These are phyloP conservation scores for Trichoderma oligosporum DNA, from an alignment of 2,329 filamentous ascomycete genomes.

Conservation along the genomic window DNA sequence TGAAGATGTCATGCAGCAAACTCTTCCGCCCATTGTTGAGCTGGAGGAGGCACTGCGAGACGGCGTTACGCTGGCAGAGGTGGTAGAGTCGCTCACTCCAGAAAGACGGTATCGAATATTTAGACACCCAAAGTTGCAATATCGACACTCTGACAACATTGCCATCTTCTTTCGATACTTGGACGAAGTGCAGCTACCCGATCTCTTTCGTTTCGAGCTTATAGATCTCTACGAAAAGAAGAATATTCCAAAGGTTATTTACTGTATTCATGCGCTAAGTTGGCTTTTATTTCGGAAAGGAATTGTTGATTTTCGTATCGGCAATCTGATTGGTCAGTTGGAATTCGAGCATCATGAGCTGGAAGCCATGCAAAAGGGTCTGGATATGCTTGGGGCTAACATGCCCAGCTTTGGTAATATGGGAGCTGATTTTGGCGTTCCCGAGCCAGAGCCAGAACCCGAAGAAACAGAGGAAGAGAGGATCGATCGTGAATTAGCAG, in stretches of 20 bases:
- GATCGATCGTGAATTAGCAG: conserved; percentile 73
- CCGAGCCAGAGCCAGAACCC: conserved; percentile 60
- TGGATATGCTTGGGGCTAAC: conserved; percentile 89
- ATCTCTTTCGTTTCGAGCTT: conserved; percentile 93
- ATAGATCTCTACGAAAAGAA: conserved; percentile 99
- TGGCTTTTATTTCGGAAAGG: conserved; percentile 97
- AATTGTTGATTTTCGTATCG: conserved; percentile 91
- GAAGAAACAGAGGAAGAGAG: conserved; percentile 89
- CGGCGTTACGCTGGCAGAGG: conserved; percentile 89
- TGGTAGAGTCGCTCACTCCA: conserved; percentile 84
- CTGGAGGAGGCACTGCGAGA: conserved; percentile 89
- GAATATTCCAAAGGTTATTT: conserved; percentile 98
- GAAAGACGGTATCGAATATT: conserved; percentile 78
- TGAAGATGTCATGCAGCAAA: conserved; percentile 78
- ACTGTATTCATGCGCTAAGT: conserved; percentile 94
- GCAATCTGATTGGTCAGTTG: conserved; percentile 91
- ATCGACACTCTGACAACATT: conserved; percentile 95
- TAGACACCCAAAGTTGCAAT: conserved; percentile 78
- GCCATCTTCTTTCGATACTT: conserved; percentile 93
- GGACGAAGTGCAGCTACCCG: conserved; percentile 85
- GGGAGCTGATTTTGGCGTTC: conserved; percentile 86
- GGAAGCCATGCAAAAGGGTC: conserved; percentile 92
- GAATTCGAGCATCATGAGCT: conserved; percentile 98
- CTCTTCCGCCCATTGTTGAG: conserved; percentile 88
- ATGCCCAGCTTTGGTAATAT: conserved; percentile 99